Evolutionary conservation across 257 asterid species (phyloP).

Genomic region (Solanum habrochaites): DNA sequence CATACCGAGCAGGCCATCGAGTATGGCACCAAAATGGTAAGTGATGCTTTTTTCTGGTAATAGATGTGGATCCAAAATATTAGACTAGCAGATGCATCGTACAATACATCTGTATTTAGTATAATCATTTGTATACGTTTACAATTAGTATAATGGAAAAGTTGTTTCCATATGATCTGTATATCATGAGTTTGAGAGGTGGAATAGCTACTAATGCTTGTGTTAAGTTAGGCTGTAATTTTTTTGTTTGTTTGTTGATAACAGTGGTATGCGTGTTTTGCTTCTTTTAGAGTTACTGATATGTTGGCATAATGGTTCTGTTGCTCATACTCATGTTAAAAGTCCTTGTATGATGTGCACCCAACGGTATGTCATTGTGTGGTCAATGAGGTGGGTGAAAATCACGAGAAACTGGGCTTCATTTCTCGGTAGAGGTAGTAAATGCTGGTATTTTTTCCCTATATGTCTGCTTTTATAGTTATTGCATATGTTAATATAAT

Average conservation of each 20-base stretch:
- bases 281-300: neutral
- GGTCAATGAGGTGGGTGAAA: neutral
- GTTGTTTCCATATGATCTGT: neutral
- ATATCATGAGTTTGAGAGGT: neutral
- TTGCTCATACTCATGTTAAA: neutral
- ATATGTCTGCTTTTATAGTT: neutral
- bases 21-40: constrained; percentile 91
- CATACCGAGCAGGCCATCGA: constrained; percentile 96
- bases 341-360: neutral
- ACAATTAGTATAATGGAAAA: neutral
- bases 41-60: neutral
- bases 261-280: neutral
- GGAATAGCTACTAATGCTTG: neutral
- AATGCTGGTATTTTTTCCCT: too few species aligned
- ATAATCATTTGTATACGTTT: neutral
- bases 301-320: neutral
- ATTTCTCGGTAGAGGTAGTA: neutral
- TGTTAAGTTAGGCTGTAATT: neutral
- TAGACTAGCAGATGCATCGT: neutral
- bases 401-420: neutral
- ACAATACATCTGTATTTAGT: neutral
- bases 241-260: neutral
- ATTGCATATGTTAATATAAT: neutral
- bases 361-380: neutral
- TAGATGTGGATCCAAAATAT: neutral